Evolutionary conservation across 257 asterid genomes (phyloP).

Genomic region (Cordia subcordata): DNA sequence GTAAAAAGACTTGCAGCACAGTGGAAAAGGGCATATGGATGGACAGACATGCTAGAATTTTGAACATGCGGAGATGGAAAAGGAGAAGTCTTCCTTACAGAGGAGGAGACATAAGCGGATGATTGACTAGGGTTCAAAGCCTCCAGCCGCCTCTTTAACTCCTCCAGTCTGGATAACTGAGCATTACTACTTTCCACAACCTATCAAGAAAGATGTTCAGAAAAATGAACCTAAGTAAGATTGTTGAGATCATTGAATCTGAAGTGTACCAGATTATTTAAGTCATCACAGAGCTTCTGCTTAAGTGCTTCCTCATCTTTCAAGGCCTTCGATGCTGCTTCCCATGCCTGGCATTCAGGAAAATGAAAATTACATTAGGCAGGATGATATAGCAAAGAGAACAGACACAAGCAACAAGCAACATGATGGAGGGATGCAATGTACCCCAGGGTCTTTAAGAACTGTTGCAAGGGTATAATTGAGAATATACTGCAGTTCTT

Average conservation of each 20-base stretch:
- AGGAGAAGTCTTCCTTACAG: slow-evolving; percentile 34
- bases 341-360: slow-evolving; percentile 49
- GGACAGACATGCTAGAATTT: no score
- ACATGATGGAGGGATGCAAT: no score
- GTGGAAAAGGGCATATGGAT: no score
- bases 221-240: not conserved
- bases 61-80: no score
- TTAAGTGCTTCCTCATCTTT: slow-evolving; percentile 76
- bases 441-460: no score
- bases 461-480: no score
- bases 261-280: slow-evolving; percentile 53
- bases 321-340: slow-evolving; percentile 61
- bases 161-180: slow-evolving; percentile 82
- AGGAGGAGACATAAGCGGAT: slow-evolving; percentile 25
- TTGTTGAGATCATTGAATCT: not conserved
- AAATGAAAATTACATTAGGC: no score
- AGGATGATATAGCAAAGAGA: no score
- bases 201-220: slow-evolving; percentile 29
- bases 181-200: slow-evolving; percentile 75
- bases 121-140: slow-evolving; percentile 82
- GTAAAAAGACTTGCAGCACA: no score
- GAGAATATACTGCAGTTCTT: no score
- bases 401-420: no score
- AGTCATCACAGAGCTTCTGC: slow-evolving; percentile 69
- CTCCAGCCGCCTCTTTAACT: slow-evolving; percentile 83